These are phyloP conservation scores for Globisporangium parvum DNA, from an alignment of 352 stramenopile species.

Conservation along the genomic window DNA sequence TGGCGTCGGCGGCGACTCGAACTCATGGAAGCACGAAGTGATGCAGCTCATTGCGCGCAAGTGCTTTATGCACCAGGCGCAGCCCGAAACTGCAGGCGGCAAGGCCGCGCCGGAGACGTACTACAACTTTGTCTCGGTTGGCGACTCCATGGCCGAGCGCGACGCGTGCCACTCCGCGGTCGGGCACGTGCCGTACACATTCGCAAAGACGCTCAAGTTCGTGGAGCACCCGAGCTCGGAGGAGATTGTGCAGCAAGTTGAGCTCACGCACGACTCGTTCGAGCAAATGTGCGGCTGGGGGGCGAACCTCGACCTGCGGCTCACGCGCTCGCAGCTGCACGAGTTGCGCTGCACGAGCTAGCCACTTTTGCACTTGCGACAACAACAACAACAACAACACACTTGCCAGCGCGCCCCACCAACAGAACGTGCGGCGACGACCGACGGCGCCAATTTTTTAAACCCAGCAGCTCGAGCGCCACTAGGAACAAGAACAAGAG, in stretches of 20 bases:
- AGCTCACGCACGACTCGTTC: constrained; percentile 79
- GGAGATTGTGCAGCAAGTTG: constrained; percentile 80
- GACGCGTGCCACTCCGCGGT: constrained; percentile 75
- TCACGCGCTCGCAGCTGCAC: constrained; percentile 70
- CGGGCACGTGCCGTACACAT: constrained; percentile 51
- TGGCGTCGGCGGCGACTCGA: constrained; percentile 67
- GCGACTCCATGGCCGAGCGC: constrained; percentile 84
- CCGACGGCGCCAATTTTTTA: background rate
- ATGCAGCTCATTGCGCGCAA: constrained; percentile 85
- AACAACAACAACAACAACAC: background rate
- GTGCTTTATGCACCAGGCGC: constrained; percentile 45
- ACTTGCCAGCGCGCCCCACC: constrained; percentile 1
- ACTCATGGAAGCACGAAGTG: constrained; percentile 79
- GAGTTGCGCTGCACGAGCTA: constrained; percentile 41
- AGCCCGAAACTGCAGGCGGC: constrained; percentile 2
- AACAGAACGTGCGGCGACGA: background rate
- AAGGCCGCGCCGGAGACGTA: constrained; percentile 24
- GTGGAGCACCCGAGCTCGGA: constrained; percentile 73
- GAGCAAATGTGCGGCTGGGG: constrained; percentile 83
- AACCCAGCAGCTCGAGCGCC: background rate
- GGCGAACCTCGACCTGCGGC: constrained; percentile 65
- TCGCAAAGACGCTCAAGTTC: constrained; percentile 87
- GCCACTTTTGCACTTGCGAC: background rate
- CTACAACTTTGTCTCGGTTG: constrained; percentile 80
- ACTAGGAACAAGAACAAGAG: background rate